Evolutionary conservation across 331 rosid species (phyloP).

Genomic region (Malus hybrid): DNA sequence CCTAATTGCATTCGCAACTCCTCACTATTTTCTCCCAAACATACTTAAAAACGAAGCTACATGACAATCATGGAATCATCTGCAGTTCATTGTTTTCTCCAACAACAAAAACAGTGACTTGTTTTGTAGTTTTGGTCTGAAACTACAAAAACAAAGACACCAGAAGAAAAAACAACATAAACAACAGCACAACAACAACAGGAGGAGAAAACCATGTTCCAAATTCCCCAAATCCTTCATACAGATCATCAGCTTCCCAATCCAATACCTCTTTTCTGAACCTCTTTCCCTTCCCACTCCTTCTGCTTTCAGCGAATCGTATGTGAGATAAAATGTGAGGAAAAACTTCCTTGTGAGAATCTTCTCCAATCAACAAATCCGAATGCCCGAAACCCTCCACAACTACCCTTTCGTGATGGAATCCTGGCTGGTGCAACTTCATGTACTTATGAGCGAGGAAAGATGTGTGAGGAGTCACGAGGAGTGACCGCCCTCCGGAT

Average conservation of each 20-base stretch:
- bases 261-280: constrained; percentile 17
- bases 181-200: constrained; percentile 4
- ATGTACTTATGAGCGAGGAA: constrained; percentile 30
- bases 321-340: constrained; percentile 26
- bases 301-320: constrained; percentile 4
- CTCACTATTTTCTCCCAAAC: too few relatives aligned
- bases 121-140: too few relatives aligned
- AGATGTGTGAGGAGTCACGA: constrained; percentile 25
- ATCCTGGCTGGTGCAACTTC: constrained; percentile 28
- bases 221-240: constrained; percentile 14
- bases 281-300: neutral
- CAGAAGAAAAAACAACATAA: neutral
- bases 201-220: constrained; percentile 26
- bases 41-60: too few relatives aligned
- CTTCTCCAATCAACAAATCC: constrained; percentile 30
- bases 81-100: too few relatives aligned
- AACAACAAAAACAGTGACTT: too few relatives aligned
- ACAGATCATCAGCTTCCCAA: constrained; percentile 19
- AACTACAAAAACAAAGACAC: too few relatives aligned
- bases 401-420: constrained; percentile 24
- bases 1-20: neutral
- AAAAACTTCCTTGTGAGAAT: constrained; percentile 23
- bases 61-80: too few relatives aligned
- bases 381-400: constrained; percentile 36
- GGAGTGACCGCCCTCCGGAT: constrained; percentile 22